Conservation (phyloP, 495 filamentous ascomycete genomes). For the Penicillium steckii region DNA sequence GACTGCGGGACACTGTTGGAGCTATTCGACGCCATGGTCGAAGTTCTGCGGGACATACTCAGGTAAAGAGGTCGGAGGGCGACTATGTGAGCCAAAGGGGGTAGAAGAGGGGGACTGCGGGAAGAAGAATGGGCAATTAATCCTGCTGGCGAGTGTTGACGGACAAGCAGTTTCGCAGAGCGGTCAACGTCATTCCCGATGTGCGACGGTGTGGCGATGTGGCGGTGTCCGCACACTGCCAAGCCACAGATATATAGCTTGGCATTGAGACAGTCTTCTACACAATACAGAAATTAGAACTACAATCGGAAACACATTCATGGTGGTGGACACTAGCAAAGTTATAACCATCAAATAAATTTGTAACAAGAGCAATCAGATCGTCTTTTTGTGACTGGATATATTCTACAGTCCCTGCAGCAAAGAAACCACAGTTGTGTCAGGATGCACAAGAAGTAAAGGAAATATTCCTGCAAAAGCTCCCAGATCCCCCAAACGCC, state of each 20-base stretch:
- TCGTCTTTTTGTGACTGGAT: conserved; percentile 31
- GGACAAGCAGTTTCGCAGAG: conserved; percentile 32
- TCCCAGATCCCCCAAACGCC: conserved; percentile 53
- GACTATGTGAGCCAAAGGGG: neutral
- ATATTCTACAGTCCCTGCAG: conserved; percentile 39
- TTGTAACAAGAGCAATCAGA: conserved; percentile 1
- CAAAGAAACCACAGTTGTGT: conserved; percentile 34
- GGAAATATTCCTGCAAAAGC: conserved; percentile 45
- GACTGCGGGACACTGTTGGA: conserved; percentile 35
- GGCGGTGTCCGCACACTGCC: conserved; percentile 27
- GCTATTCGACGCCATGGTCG: conserved; percentile 39
- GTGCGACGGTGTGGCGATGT: conserved; percentile 24
- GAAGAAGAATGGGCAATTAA: conserved; percentile 22
- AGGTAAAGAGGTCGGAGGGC: conserved; percentile 4
- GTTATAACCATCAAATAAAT: neutral
- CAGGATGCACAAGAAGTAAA: conserved; percentile 44
- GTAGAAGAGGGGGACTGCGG: conserved; percentile 16
- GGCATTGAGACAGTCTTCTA: too few species aligned
- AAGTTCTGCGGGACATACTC: conserved; percentile 49
- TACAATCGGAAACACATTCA: too few species aligned
- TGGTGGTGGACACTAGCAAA: neutral
- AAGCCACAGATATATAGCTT: conserved; percentile 22
- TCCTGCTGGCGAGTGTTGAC: conserved; percentile 38
- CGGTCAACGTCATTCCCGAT: conserved; percentile 42
- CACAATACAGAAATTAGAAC: too few species aligned